These are phyloP conservation scores for Yamagishiella unicocca DNA, from an alignment of 139 green algal species.

Conservation along the genomic window DNA sequence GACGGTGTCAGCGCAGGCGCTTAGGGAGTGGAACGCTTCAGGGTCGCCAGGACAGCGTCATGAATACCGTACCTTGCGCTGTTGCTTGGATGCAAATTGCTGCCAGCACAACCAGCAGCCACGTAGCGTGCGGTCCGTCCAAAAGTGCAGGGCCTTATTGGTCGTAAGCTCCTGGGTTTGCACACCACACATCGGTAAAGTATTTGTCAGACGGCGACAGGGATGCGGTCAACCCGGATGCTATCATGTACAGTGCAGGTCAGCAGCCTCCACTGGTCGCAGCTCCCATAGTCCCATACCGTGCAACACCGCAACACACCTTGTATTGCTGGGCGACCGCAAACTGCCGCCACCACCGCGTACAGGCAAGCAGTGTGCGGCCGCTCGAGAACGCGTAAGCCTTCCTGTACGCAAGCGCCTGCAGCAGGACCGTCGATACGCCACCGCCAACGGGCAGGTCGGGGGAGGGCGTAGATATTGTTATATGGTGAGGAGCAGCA, in stretches of 20 bases:
- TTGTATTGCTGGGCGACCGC: neutral
- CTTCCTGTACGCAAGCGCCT: neutral
- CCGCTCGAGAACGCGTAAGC: neutral
- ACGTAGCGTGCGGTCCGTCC: neutral
- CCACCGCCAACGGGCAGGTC: too few species aligned
- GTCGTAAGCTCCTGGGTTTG: too few species aligned
- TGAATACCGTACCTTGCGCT: conserved; percentile 5
- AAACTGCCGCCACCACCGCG: neutral
- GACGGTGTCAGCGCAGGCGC: too few species aligned
- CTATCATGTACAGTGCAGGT: too few species aligned
- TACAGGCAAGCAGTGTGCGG: neutral
- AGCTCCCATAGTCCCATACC: too few species aligned
- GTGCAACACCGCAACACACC: neutral
- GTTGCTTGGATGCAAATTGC: neutral
- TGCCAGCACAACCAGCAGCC: neutral
- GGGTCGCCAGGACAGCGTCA: neutral
- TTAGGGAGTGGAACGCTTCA: neutral
- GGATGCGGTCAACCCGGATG: too few species aligned
- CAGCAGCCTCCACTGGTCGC: too few species aligned
- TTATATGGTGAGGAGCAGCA: too few species aligned
- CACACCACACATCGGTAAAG: too few species aligned
- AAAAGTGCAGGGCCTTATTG: neutral
- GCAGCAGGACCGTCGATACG: neutral
- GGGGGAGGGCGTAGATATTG: too few species aligned
- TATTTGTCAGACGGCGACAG: too few species aligned